Evolutionary conservation across 495 filamentous ascomycete genomes (phyloP).

Genomic region (Penicillium daleae): DNA sequence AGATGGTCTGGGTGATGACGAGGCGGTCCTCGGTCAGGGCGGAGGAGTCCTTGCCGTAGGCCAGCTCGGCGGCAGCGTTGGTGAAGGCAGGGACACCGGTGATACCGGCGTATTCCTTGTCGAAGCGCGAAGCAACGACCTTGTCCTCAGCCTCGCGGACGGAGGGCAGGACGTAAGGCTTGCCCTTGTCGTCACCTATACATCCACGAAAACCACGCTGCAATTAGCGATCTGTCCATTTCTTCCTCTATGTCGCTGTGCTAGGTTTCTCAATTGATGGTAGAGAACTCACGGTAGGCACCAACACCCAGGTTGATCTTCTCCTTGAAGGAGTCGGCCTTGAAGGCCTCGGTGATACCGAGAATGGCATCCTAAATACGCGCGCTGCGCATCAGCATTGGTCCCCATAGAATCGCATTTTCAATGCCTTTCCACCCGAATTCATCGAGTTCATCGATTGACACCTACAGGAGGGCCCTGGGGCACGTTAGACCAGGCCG

Average conservation of each 20-base stretch:
- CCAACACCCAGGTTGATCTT: slow-evolving; percentile 95
- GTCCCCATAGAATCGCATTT: slow-evolving; percentile 5
- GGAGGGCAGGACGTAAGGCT: slow-evolving; percentile 95
- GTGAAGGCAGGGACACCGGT: slow-evolving; percentile 94
- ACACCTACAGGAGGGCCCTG: slow-evolving; percentile 89
- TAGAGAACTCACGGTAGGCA: slow-evolving; percentile 52
- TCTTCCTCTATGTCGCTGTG: not conserved
- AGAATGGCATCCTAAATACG: slow-evolving; percentile 71
- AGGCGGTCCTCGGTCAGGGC: slow-evolving; percentile 77
- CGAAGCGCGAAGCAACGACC: slow-evolving; percentile 71
- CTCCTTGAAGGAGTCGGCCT: slow-evolving; percentile 84
- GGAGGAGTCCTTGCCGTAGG: slow-evolving; percentile 80
- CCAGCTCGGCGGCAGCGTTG: slow-evolving; percentile 84
- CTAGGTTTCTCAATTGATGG: not conserved
- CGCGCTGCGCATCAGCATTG: slow-evolving; percentile 35
- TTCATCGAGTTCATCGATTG: not conserved
- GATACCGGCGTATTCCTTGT: slow-evolving; percentile 98
- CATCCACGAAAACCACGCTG: not conserved
- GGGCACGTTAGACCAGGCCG: slow-evolving; percentile 85
- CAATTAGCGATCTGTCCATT: slow-evolving; percentile 20
- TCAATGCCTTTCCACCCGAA: not conserved
- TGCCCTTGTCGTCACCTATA: slow-evolving; percentile 90
- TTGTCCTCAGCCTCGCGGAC: slow-evolving; percentile 88
- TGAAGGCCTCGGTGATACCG: slow-evolving; percentile 99
- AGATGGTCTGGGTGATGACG: slow-evolving; percentile 96